Evolutionary conservation across 2,329 filamentous ascomycete species (phyloP).

Genomic region (Alternaria solani): DNA sequence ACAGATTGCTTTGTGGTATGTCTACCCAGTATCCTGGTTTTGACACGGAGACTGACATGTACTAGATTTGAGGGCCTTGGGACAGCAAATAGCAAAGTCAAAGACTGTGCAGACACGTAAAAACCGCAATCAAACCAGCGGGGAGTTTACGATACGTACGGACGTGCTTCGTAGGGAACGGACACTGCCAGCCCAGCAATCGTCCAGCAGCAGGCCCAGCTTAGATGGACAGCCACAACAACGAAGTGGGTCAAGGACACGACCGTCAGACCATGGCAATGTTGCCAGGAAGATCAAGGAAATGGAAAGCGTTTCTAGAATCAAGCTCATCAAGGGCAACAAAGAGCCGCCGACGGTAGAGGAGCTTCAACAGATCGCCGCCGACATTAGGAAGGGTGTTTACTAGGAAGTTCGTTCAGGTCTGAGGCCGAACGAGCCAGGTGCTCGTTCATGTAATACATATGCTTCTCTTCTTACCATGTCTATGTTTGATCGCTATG

Average conservation of each 20-base stretch:
- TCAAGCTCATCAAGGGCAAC: slow-evolving; percentile 1
- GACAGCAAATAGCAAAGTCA: background rate
- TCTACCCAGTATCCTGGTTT: background rate
- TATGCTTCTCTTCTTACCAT: background rate
- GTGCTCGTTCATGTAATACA: background rate
- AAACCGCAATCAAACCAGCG: background rate
- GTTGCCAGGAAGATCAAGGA: slow-evolving; percentile 9
- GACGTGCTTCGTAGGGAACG: background rate
- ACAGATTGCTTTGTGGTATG: slow-evolving; percentile 32
- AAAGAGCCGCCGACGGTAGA: slow-evolving; percentile 30
- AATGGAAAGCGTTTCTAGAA: slow-evolving; percentile 6
- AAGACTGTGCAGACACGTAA: background rate
- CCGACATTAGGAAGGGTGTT: slow-evolving; percentile 29
- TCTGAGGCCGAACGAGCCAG: background rate
- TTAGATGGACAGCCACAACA: slow-evolving; percentile 1
- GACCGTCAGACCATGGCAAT: background rate
- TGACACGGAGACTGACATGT: background rate
- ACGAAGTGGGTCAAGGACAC: background rate
- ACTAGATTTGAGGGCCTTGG: slow-evolving; percentile 29
- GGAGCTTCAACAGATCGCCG: slow-evolving; percentile 33
- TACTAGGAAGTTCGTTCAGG: slow-evolving; percentile 11
- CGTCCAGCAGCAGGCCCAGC: background rate
- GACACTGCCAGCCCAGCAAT: background rate
- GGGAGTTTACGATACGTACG: background rate
- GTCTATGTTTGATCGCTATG: background rate